Percentiles rank a stretch among this genome's conserved stretches.
These are phyloP conservation scores for Inonotus obliquus DNA, from an alignment of 1,284 basidiomycete species.

Conservation along the genomic window DNA sequence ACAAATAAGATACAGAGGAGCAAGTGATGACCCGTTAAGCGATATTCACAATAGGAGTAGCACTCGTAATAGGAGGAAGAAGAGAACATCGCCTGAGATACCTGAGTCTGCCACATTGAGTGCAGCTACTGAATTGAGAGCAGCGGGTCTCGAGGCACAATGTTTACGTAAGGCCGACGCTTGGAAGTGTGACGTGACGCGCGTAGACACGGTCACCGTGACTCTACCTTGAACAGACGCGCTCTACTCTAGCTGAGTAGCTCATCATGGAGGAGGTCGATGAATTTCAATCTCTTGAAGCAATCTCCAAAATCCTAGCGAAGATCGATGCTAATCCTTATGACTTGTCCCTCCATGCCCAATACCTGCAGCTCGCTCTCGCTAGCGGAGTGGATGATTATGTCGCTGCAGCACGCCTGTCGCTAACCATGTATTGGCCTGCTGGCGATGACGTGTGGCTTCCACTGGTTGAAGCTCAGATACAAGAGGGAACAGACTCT, in stretches of 20 bases:
- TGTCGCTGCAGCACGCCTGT: constrained; percentile 55
- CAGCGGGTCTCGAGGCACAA: no score
- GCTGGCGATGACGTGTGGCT: constrained; percentile 66
- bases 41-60: neutral
- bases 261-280: no score
- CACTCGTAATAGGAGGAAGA: neutral
- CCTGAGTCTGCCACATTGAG: neutral
- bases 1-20: neutral
- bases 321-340: constrained; percentile 55
- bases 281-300: constrained; percentile 46
- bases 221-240: no score
- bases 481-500: constrained; percentile 39
- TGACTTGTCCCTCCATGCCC: constrained; percentile 54
- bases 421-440: constrained; percentile 57
- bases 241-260: no score
- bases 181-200: neutral
- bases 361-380: constrained; percentile 57
- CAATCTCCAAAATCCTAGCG: constrained; percentile 52
- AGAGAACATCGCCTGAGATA: constrained; percentile 5
- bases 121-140: no score
- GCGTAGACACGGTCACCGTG: no score
- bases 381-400: constrained; percentile 55
- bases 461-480: constrained; percentile 52
- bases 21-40: neutral
- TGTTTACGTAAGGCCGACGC: neutral